Evolutionary conservation across 805 yeast genomes (phyloP), one percentile per base, ranked within the genome.

Genomic region (Alloascoidea africana): DNA sequence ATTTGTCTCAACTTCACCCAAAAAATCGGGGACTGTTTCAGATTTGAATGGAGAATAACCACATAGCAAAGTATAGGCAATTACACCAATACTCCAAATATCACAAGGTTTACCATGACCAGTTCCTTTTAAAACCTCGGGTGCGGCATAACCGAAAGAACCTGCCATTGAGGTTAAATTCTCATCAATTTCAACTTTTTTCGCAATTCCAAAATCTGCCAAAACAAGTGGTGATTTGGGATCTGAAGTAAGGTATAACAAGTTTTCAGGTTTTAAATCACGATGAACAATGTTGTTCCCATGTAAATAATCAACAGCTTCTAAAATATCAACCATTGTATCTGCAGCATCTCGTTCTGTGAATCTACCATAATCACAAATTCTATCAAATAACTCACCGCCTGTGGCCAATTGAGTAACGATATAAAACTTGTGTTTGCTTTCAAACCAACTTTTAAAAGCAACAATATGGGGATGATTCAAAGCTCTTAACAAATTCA

Each of bases 91-190:
- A 1, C 94, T 81, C 98, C 98, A 89, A 39, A 89, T 71, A 55
- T 89, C 98, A 59, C 96, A 89, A 1, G 96, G 89, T 50, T 82
- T 84, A 32, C 96, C 94, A 58, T 89, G 96, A 5, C 96, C 97
- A 32, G 66, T 63, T 13, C 81, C 76, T 33, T 75, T 59, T 30
- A 89, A 67, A 4, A 89, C 86, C 52, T 89, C 98, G 0, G 98
- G 98, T 0, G 97, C 97, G 23, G 94, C 96, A 55, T 89, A 89
- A 1, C 98, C 97, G 57, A 84, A 76, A 1, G 95, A 82, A 1
- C 97, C 97, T 1, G 95, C 94, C 33, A 82, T 76, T 16, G 78
- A 63, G 19, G 67, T 73, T 41, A 84, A 62, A 42, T 71, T 60
- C 39, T 80, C 84, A 13, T 42, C 45, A 8, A 65, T 55, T 41